phyloP scores from a whole-genome alignment of 1,284 basidiomycete genomes.

The Cryptococcus hybrid region DNA sequence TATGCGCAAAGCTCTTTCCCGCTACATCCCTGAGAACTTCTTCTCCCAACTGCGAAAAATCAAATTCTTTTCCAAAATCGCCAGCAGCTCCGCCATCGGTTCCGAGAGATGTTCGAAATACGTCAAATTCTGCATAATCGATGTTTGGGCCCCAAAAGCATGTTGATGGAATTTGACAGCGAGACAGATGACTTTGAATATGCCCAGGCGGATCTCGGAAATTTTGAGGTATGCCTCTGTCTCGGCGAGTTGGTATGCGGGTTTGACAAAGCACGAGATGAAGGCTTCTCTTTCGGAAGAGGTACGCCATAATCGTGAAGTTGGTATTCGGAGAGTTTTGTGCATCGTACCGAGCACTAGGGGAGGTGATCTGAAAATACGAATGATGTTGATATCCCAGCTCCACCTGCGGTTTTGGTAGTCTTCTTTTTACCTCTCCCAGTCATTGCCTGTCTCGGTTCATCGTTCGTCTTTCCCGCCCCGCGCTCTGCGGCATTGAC shows the following conservation, averaged over 20 bases:
- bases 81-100: slow-evolving; percentile 87
- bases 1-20: slow-evolving; percentile 39
- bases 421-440: slow-evolving; percentile 60
- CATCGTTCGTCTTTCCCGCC: slow-evolving; percentile 51
- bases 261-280: slow-evolving; percentile 77
- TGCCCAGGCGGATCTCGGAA: slow-evolving; percentile 65
- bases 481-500: slow-evolving; percentile 72
- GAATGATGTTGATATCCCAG: slow-evolving; percentile 53
- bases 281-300: slow-evolving; percentile 79
- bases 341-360: slow-evolving; percentile 65
- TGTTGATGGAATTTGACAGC: slow-evolving; percentile 92
- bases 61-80: slow-evolving; percentile 78
- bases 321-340: slow-evolving; percentile 70
- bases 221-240: slow-evolving; percentile 85
- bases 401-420: slow-evolving; percentile 7
- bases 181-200: slow-evolving; percentile 86
- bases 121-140: slow-evolving; percentile 86
- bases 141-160: slow-evolving; percentile 77
- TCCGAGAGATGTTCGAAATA: slow-evolving; percentile 95
- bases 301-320: slow-evolving; percentile 81
- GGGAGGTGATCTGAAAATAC: slow-evolving; percentile 74
- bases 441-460: slow-evolving; percentile 6
- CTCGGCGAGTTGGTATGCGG: slow-evolving; percentile 83
- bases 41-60: slow-evolving; percentile 81
- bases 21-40: slow-evolving; percentile 66